Conservation (phyloP, 2,329 filamentous ascomycete species). For the Alternaria infectoria region DNA sequence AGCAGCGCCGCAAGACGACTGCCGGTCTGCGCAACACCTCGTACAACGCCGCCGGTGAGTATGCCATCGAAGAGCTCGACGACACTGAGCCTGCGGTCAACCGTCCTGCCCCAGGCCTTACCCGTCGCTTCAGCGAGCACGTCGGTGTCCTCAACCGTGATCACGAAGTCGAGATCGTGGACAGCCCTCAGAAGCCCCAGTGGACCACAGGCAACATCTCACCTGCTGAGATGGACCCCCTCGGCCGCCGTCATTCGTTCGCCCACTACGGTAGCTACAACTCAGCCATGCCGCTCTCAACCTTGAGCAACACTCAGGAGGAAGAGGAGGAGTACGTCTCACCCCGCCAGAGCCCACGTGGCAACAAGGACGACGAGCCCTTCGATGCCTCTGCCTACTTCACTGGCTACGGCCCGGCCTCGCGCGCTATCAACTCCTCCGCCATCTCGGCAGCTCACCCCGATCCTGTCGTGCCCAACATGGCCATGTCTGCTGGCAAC, state of each 20-base stretch:
- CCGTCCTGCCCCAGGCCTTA: constrained; percentile 36
- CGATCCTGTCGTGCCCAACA: constrained; percentile 35
- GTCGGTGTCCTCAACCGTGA: constrained; percentile 30
- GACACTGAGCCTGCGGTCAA: constrained; percentile 64
- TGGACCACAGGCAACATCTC: constrained; percentile 38
- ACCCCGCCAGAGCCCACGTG: constrained; percentile 33
- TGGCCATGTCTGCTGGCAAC: constrained; percentile 31
- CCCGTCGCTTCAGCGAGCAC: constrained; percentile 48
- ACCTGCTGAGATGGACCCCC: constrained; percentile 43
- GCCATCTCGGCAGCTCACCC: constrained; percentile 46
- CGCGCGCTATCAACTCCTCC: constrained; percentile 45
- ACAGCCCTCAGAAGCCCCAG: constrained; percentile 33
- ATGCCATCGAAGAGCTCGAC: constrained; percentile 74
- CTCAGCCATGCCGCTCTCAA: constrained; percentile 28
- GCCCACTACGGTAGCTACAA: constrained; percentile 52
- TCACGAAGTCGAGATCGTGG: constrained; percentile 29
- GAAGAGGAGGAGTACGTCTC: constrained; percentile 37
- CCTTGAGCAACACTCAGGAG: constrained; percentile 41
- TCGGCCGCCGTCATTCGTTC: constrained; percentile 82
- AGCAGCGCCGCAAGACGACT: constrained; percentile 37
- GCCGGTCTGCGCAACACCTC: constrained; percentile 65
- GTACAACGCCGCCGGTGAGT: constrained; percentile 66
- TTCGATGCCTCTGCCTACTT: constrained; percentile 53
- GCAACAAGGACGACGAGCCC: constrained; percentile 65
- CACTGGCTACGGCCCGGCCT: constrained; percentile 43